These are phyloP conservation scores for Podospora anserina DNA, from an alignment of 495 filamentous ascomycete species.

Conservation along the genomic window DNA sequence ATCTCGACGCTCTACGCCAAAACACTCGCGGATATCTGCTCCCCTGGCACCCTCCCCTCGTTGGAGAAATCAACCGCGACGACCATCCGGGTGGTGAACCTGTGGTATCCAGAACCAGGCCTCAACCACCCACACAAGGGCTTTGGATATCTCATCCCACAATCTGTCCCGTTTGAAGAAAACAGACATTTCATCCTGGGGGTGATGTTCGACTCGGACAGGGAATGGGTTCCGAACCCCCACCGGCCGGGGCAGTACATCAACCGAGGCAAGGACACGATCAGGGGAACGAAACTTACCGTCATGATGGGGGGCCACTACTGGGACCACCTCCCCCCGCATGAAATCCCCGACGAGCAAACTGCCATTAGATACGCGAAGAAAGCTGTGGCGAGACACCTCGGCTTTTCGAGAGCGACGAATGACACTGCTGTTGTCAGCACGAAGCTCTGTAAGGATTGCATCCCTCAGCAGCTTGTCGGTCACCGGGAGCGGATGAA, in stretches of 20 bases:
- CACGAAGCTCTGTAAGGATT: slow-evolving; percentile 65
- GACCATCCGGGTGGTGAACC: slow-evolving; percentile 86
- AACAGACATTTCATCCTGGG: slow-evolving; percentile 86
- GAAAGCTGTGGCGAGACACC: slow-evolving; percentile 64
- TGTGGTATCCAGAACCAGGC: slow-evolving; percentile 68
- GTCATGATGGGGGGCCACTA: slow-evolving; percentile 95
- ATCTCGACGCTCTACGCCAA: slow-evolving; percentile 66
- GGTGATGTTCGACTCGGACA: slow-evolving; percentile 84
- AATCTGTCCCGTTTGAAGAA: slow-evolving; percentile 61
- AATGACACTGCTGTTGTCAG: slow-evolving; percentile 54
- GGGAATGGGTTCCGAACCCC: slow-evolving; percentile 36
- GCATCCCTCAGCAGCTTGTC: slow-evolving; percentile 85
- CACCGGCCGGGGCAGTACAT: slow-evolving; percentile 15
- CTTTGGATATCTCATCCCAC: slow-evolving; percentile 85
- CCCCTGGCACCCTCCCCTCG: slow-evolving; percentile 44
- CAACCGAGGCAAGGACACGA: slow-evolving; percentile 48
- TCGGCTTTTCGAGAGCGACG: slow-evolving; percentile 53
- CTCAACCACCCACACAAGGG: slow-evolving; percentile 61
- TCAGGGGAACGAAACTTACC: slow-evolving; percentile 77
- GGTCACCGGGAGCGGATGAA: slow-evolving; percentile 67
- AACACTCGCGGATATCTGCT: slow-evolving; percentile 43
- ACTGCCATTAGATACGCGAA: slow-evolving; percentile 66
- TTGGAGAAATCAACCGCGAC: slow-evolving; percentile 59
- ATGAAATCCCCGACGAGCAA: slow-evolving; percentile 56
- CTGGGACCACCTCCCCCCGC: slow-evolving; percentile 61